Percentiles rank a stretch among this genome's conserved stretches.
Evolutionary conservation across 2,329 filamentous ascomycete species (phyloP).

Genomic region (Cladosporium oxysporum): DNA sequence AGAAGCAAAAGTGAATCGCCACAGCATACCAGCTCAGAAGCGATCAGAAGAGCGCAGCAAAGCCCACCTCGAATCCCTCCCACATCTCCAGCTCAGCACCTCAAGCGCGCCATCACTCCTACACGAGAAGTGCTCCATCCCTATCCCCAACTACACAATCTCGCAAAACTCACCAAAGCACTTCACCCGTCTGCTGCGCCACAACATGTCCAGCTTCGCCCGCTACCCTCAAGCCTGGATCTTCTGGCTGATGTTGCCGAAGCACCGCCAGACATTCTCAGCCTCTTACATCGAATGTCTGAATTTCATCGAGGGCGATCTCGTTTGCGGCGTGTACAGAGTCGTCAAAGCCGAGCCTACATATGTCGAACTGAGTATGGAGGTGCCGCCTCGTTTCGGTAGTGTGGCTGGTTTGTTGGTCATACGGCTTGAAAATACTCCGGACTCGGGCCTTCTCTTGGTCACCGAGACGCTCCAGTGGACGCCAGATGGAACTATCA

Average conservation of each 20-base stretch:
- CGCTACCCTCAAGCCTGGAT: slow-evolving; percentile 24
- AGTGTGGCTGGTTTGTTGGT: background rate
- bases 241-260: slow-evolving; percentile 22
- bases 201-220: slow-evolving; percentile 26
- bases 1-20: background rate
- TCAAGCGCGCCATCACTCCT: background rate
- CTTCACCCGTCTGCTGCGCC: slow-evolving; percentile 27
- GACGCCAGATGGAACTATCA: background rate
- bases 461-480: background rate
- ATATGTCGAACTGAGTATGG: slow-evolving; percentile 23
- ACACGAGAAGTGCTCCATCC: slow-evolving; percentile 2
- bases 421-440: background rate
- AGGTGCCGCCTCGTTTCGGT: background rate
- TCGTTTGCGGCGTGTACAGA: slow-evolving; percentile 27
- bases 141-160: background rate
- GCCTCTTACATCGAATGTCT: slow-evolving; percentile 25
- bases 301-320: slow-evolving; percentile 26
- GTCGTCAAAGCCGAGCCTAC: slow-evolving; percentile 26
- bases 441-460: background rate
- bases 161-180: slow-evolving; percentile 21
- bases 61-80: background rate
- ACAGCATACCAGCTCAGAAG: background rate
- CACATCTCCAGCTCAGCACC: background rate
- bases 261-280: slow-evolving; percentile 24
- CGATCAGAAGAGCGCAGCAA: background rate